Conservation (phyloP, 805 yeast genomes). For the Candida nemodendra region DNA sequence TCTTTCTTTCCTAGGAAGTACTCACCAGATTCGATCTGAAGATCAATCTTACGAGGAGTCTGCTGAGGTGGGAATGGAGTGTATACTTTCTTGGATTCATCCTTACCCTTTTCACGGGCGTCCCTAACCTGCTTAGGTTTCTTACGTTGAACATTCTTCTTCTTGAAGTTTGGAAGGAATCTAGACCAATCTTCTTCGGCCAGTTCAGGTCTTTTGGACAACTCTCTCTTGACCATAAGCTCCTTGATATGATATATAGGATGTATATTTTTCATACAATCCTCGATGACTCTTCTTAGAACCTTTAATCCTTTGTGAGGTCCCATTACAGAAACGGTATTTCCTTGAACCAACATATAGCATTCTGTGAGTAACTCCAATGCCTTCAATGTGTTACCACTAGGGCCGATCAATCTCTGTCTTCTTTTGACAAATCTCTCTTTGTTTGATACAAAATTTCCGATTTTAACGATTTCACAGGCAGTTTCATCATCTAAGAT, state of each 20-base stretch:
- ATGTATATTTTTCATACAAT: slow-evolving; percentile 94
- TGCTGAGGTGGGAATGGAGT: slow-evolving; percentile 99
- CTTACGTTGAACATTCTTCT: slow-evolving; percentile 92
- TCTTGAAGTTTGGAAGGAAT: slow-evolving; percentile 94
- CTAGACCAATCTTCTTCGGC: slow-evolving; percentile 97
- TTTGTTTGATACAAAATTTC: slow-evolving; percentile 82
- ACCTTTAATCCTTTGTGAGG: slow-evolving; percentile 91
- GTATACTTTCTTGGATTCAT: slow-evolving; percentile 67
- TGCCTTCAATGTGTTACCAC: slow-evolving; percentile 94
- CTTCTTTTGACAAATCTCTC: slow-evolving; percentile 94
- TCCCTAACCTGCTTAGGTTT: slow-evolving; percentile 67
- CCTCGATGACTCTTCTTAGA: slow-evolving; percentile 91
- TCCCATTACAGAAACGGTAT: slow-evolving; percentile 96
- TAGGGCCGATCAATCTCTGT: slow-evolving; percentile 95
- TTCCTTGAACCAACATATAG: slow-evolving; percentile 94
- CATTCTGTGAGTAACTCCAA: slow-evolving; percentile 93
- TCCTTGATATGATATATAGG: slow-evolving; percentile 98
- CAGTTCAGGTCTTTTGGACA: slow-evolving; percentile 91
- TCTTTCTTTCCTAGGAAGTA: slow-evolving; percentile 89
- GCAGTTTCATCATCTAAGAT: slow-evolving; percentile 89
- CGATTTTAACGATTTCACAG: slow-evolving; percentile 95
- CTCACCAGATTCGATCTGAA: slow-evolving; percentile 97
- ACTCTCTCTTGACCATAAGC: slow-evolving; percentile 93
- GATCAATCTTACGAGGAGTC: slow-evolving; percentile 93
- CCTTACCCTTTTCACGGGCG: slow-evolving; percentile 41